Conservation (phyloP, 2,329 filamentous ascomycete genomes). For the Pyrenochaeta sp. region DNA sequence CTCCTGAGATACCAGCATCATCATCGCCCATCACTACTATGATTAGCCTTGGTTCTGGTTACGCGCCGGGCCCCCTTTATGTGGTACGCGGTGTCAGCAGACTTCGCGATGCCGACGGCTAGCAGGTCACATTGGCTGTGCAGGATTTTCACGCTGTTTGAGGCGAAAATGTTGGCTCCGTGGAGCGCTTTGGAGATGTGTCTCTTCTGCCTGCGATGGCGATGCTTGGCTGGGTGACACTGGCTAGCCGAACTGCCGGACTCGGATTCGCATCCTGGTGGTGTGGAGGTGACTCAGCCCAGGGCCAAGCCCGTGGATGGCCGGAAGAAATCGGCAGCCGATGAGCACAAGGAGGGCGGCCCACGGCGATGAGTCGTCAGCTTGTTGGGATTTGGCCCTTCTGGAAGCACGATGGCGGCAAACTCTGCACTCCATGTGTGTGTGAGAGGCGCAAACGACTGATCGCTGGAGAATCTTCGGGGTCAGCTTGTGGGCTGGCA, state of each 20-base stretch:
- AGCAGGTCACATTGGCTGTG: constrained; percentile 30
- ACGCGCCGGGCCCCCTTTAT: constrained; percentile 17
- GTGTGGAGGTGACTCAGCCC: constrained; percentile 38
- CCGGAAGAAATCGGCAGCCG: constrained; percentile 28
- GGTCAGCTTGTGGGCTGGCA: background rate
- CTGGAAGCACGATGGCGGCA: constrained; percentile 25
- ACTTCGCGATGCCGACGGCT: constrained; percentile 24
- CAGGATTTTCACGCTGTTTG: constrained; percentile 20
- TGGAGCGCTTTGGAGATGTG: constrained; percentile 17
- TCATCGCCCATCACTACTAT: constrained; percentile 1
- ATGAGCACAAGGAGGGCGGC: constrained; percentile 14
- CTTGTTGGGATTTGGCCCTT: constrained; percentile 19
- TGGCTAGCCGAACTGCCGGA: constrained; percentile 13
- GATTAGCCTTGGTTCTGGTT: constrained; percentile 15
- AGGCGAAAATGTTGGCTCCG: constrained; percentile 10
- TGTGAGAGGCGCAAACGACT: constrained; percentile 14
- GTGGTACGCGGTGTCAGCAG: constrained; percentile 43
- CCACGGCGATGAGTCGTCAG: constrained; percentile 22
- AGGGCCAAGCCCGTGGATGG: constrained; percentile 16
- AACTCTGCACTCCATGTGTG: constrained; percentile 20
- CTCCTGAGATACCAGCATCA: constrained; percentile 12
- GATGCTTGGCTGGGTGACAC: constrained; percentile 19
- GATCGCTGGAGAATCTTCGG: constrained; percentile 17
- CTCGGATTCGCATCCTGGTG: constrained; percentile 6
- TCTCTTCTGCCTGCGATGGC: constrained; percentile 27